Base-by-base conservation (phyloP, 257 asterid genomes). In the Coffea eugenioides region DNA sequence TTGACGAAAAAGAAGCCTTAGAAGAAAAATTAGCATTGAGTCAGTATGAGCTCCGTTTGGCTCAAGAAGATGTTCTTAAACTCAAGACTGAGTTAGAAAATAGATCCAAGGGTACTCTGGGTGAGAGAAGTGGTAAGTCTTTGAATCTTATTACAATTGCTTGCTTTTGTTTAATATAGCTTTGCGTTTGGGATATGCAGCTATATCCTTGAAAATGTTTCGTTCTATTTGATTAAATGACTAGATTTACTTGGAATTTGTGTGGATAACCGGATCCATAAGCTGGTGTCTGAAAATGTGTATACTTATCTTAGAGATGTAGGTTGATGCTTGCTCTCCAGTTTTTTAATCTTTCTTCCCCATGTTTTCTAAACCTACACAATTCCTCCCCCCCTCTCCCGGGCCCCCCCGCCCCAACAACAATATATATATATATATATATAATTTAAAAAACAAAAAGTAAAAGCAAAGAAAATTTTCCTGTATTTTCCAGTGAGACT, bases 31-130 rank as follows among this genome's bases (percentile, higher is more conserved):
- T 94, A 89, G 97, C 98, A 18, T 89, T 96, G 36, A 85, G 89
- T 78, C 97, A 96, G 80, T 96, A 96, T 88, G 99, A 96, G 85
- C 95, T 96, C 66, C 97, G 99, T 82, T 87, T 96, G 85, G 96
- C 97, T 76, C 97, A 92, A 88, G 99, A 96, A 87, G 99, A 96
- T 81, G 81, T 91, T 80, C 76, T 75, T 65, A 91, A 84, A 87
- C 95, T 95, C 77, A 93, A 90, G 94, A 79, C 86, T 25, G 98
- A 93, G 79, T 80, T 91, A 87, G 88, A 88, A 82, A 91, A 87
- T 88, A 93, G 86, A 91, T 80, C 79, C 75, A 90, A 84, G 81
- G 73, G 85, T 79, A 79, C 83, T 80, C 75, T 74, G 75, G 83
- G 85, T 86, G 95, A 87, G 65, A 79, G 84, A 39, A 86, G 57